These are phyloP conservation scores for Mortierella sp. DNA, from an alignment of 371 early-diverging fungal genomes.

Conservation along the genomic window DNA sequence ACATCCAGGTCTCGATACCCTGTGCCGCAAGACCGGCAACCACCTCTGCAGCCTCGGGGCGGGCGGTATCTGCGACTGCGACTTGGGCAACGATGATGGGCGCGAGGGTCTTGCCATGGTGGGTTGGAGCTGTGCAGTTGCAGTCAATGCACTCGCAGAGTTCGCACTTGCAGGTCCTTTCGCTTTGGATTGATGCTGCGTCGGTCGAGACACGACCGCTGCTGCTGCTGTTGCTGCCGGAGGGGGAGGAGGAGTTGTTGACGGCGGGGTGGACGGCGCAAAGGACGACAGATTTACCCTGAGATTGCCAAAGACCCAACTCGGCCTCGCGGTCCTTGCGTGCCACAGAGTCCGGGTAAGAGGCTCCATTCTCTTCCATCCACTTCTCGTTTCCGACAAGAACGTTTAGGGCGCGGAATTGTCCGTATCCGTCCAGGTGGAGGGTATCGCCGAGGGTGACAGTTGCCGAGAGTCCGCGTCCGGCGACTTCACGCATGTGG, in stretches of 20 bases:
- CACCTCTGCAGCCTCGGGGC: constrained; percentile 66
- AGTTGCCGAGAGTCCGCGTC: constrained; percentile 75
- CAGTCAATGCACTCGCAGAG: constrained; percentile 63
- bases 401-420: constrained; percentile 64
- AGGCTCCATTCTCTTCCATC: constrained; percentile 77
- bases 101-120: constrained; percentile 50
- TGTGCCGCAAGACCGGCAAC: constrained; percentile 61
- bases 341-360: constrained; percentile 53
- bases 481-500: constrained; percentile 74
- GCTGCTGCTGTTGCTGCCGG: not conserved
- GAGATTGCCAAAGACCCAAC: constrained; percentile 67
- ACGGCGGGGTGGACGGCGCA: constrained; percentile 67
- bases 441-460: constrained; percentile 47
- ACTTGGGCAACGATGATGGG: constrained; percentile 67
- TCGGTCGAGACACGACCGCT: constrained; percentile 17
- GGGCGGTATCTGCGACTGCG: constrained; percentile 69
- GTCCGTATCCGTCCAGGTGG: constrained; percentile 51
- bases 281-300: constrained; percentile 75
- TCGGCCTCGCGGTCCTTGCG: constrained; percentile 58
- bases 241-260: not conserved
- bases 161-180: constrained; percentile 63
- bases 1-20: constrained; percentile 79
- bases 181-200: constrained; percentile 31
- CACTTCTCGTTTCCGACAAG: constrained; percentile 79
- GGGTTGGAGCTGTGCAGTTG: constrained; percentile 35